phyloP scores from a whole-genome alignment of 169 alveolate species.

The Fabrea salina region DNA sequence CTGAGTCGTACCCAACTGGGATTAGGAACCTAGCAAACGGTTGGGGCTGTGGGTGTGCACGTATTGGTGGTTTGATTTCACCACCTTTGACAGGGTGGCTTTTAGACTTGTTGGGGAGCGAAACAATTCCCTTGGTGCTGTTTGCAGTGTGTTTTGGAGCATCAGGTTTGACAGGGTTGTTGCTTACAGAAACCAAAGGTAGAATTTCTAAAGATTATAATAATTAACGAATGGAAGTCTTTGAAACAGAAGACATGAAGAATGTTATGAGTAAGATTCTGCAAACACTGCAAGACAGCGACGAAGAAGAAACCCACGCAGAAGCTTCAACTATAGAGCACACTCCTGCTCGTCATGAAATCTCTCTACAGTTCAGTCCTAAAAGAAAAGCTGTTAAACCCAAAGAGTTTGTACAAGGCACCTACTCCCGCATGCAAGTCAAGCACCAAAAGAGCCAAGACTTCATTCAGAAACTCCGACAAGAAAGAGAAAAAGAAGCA shows the following conservation, averaged over 20 bases:
- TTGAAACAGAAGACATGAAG: not conserved
- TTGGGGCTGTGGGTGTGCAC: not conserved
- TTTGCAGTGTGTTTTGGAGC: not conserved
- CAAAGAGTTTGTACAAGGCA: not conserved
- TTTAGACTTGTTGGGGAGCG: conserved; percentile 11
- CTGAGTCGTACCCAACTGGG: conserved; percentile 24
- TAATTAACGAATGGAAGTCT: not conserved
- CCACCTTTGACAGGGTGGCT: conserved; percentile 20
- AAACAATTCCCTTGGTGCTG: not conserved
- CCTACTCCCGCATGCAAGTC: not conserved
- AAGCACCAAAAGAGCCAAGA: not conserved
- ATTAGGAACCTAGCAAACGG: conserved; percentile 27
- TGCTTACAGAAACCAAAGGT: conserved; percentile 9
- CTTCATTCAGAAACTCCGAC: not conserved
- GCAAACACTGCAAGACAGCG: not conserved
- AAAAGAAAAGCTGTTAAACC: not conserved
- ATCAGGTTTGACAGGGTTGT: not conserved
- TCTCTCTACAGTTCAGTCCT: not conserved
- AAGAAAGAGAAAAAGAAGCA: not conserved
- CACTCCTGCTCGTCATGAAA: not conserved
- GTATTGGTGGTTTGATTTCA: not conserved
- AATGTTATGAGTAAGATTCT: not conserved
- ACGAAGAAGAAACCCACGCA: not conserved
- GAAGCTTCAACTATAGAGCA: not conserved
- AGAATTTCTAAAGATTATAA: too few relatives aligned